Base-by-base conservation (phyloP, 179 eudicot species). In the Actinidia chinensis region DNA sequence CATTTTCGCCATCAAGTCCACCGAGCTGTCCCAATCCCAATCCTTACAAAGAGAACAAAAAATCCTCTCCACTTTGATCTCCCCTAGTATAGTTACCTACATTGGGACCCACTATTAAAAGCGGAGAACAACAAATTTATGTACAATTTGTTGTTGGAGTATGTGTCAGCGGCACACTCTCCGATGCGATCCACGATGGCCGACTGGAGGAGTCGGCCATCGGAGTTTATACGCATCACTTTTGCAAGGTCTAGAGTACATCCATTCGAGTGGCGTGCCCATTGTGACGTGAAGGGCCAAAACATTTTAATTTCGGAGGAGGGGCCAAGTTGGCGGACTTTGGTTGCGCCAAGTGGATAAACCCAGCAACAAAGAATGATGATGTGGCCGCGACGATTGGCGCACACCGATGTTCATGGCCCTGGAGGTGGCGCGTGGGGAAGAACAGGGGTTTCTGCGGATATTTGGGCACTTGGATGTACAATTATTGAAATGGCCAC, bases 391-490 rank as follows among this genome's bases (percentile, higher is more conserved):
- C 50, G 8, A 76, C 56, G 44, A 71, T 84, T 13, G 79, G 87
- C 4, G 97, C 51, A 92, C 97, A 7, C 97, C 97, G 36, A 65
- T 87, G 78, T 93, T 79, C 81, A 91, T 93, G 92, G 88, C 97
- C 17, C 97, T 94, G 10, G 97, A 93, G 82, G 90, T 86, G 73
- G 87, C 88, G 8, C 84, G 85, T 22, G 92, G 92, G 47, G 91
- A 88, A 59, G 78, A 81, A 8, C 92, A 85, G 74, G 88, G 88
- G 42, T 86, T 52, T 25, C 89, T 1, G 80, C 90, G 1, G 94
- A 92, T 79, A 78, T 90, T 8, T 92, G 97, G 97, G 87, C 93
- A 22, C 60, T 92, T 4, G 94, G 93, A 44, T 88, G 93, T 60
- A 86, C 88, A 8, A 46, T 88, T 4, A 82, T 87, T 42, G 97